Evolutionary conservation across 192 early-diverging fungal genomes (phyloP), one percentile per base, ranked within the genome.

Genomic region (Umbelopsis isabellina): DNA sequence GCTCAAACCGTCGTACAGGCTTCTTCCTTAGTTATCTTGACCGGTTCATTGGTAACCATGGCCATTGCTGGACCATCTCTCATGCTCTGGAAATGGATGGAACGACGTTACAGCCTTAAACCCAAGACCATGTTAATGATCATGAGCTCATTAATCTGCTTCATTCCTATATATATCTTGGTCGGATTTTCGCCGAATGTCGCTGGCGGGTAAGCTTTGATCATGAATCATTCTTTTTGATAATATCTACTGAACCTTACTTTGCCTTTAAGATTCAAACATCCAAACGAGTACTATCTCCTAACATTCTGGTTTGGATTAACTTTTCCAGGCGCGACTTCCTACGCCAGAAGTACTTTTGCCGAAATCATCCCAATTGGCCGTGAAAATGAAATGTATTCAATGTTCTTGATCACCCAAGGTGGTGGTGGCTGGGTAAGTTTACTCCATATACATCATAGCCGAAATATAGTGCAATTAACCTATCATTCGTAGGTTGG

Each of bases 341-440:
- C 52, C 8, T 55, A 55, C 23, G 52, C 52, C 20, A 18, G 52
- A 30, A 55, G 52, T 27, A 55, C 52, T 10, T 90, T 80, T 70
- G 74, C 85, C 0, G 87, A 91, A 72, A 72, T 91, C 10, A 68
- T 87, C 4, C 90, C 90, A 3, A 71, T 73, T 2, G 90, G 27
- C 27, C 27, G 27, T 30, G 27, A 30, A 30, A 30, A 30, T 30
- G 27, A 30, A 30, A 30, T 30, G 27, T 30, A 30, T 30, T 30
- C 27, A 30, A 30, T 30, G 1, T 30, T 30, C 27, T 30, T 30
- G 27, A 30, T 30, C 3, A 30, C 27, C 27, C 27, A 30, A 30
- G 27, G 27, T 1, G 27, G 27, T 30, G 27, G 27, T 3, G 27
- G 27, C 1, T 30, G 27, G 27, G 27, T 30, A 30, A 30, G 27